These are phyloP conservation scores for Ceratocystis destructans DNA, from an alignment of 2,329 filamentous ascomycete species.

Conservation along the genomic window DNA sequence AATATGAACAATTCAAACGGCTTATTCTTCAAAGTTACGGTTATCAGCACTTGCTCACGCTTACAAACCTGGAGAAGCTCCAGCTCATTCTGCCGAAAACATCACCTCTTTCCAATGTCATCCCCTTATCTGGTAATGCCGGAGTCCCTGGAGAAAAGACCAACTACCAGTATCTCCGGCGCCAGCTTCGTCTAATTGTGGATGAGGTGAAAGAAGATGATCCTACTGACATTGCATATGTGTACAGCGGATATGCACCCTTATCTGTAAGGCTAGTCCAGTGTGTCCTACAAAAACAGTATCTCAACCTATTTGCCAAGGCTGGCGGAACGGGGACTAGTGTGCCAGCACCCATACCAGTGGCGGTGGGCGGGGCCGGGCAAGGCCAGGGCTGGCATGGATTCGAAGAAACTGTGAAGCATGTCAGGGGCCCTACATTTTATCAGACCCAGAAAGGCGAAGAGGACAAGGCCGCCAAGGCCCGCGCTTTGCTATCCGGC, in stretches of 20 bases:
- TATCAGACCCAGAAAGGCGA: conserved; percentile 86
- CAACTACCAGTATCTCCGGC: conserved; percentile 80
- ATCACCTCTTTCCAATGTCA: conserved; percentile 66
- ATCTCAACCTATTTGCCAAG: conserved; percentile 56
- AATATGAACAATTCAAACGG: conserved; percentile 79
- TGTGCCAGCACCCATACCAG: conserved; percentile 24
- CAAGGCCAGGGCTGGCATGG: conserved; percentile 70
- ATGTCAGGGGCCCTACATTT: conserved; percentile 76
- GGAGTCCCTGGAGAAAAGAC: conserved; percentile 55
- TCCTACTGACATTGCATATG: conserved; percentile 90
- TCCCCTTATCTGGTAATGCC: conserved; percentile 52
- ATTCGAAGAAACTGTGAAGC: conserved; percentile 84
- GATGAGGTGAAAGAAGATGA: conserved; percentile 94
- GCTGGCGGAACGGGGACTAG: conserved; percentile 36
- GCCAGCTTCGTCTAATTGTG: conserved; percentile 74
- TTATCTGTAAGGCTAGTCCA: conserved; percentile 84
- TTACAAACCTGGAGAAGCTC: conserved; percentile 77
- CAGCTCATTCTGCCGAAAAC: conserved; percentile 68
- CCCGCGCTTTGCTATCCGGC: conserved; percentile 67
- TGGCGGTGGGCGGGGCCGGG: conserved; percentile 35
- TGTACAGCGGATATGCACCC: conserved; percentile 93
- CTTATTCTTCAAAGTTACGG: conserved; percentile 86
- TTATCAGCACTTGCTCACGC: conserved; percentile 83
- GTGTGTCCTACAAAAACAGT: conserved; percentile 81
- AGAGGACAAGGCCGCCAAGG: conserved; percentile 83